phyloP scores from a whole-genome alignment of 306 rosid genomes.

The Trifolium dubium region DNA sequence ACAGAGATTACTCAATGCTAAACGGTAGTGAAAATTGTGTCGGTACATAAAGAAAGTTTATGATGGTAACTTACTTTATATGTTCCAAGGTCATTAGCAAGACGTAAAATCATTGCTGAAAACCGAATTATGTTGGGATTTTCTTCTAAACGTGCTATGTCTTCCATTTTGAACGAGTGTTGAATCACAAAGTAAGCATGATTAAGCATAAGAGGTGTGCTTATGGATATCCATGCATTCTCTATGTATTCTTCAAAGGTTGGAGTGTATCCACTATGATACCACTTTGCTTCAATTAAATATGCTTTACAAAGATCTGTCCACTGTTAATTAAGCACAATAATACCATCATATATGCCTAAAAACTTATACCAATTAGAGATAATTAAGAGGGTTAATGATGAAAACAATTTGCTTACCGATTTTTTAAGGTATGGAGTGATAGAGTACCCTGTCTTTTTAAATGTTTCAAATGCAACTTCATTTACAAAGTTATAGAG shows the following conservation, averaged over 20 bases:
- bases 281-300: conserved; percentile 29
- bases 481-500: conserved; percentile 1
- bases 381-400: too few relatives aligned
- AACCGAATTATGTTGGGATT: neutral
- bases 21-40: too few relatives aligned
- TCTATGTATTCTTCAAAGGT: conserved; percentile 10
- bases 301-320: conserved; percentile 19
- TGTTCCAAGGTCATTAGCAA: conserved; percentile 21
- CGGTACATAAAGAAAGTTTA: neutral
- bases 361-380: too few relatives aligned
- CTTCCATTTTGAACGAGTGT: neutral
- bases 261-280: conserved; percentile 11
- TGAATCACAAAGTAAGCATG: conserved; percentile 27
- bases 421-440: neutral
- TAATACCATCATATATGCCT: neutral
- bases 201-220: neutral
- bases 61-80: neutral
- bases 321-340: neutral
- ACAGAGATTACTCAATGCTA: too few relatives aligned
- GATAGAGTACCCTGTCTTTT: neutral
- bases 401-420: neutral
- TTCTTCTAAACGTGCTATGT: neutral
- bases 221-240: conserved; percentile 15
- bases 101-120: conserved; percentile 14
- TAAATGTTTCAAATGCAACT: neutral